phyloP scores from a whole-genome alignment of 495 filamentous ascomycete species.

The Neurospora africana region DNA sequence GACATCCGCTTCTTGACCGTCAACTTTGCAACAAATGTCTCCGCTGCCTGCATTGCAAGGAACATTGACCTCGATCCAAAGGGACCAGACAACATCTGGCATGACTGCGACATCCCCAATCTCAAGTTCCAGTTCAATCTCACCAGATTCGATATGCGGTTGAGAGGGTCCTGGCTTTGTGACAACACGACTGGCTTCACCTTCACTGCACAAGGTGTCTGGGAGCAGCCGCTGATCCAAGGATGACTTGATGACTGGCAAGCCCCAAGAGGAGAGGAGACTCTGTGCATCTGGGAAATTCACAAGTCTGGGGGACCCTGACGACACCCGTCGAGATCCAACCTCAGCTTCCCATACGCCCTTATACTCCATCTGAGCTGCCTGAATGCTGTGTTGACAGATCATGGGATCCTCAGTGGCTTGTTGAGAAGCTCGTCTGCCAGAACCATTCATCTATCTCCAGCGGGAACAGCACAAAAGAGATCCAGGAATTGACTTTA shows the following conservation, averaged over 20 bases:
- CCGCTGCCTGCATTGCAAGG: conserved; percentile 10
- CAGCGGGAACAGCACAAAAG: not conserved
- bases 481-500: conserved; percentile 5
- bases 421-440: conserved; percentile 8
- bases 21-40: conserved; percentile 13
- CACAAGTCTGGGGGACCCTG: conserved; percentile 11
- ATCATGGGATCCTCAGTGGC: conserved; percentile 13
- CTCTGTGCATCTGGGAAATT: conserved; percentile 15
- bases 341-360: conserved; percentile 14
- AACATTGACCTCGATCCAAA: conserved; percentile 14
- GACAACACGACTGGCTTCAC: conserved; percentile 5
- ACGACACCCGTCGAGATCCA: conserved; percentile 9
- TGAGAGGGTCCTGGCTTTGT: conserved; percentile 13
- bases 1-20: conserved; percentile 16
- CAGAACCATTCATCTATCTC: not conserved
- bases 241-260: conserved; percentile 12
- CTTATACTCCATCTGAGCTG: conserved; percentile 8
- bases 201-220: conserved; percentile 9
- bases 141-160: conserved; percentile 4
- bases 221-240: conserved; percentile 12
- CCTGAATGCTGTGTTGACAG: conserved; percentile 9
- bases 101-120: conserved; percentile 13
- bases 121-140: conserved; percentile 15
- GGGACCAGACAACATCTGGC: conserved; percentile 5
- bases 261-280: conserved; percentile 10